Evolutionary conservation across 179 eudicot genomes (phyloP), one percentile per base, ranked within the genome.

Genomic region (Vitellaria paradoxa): DNA sequence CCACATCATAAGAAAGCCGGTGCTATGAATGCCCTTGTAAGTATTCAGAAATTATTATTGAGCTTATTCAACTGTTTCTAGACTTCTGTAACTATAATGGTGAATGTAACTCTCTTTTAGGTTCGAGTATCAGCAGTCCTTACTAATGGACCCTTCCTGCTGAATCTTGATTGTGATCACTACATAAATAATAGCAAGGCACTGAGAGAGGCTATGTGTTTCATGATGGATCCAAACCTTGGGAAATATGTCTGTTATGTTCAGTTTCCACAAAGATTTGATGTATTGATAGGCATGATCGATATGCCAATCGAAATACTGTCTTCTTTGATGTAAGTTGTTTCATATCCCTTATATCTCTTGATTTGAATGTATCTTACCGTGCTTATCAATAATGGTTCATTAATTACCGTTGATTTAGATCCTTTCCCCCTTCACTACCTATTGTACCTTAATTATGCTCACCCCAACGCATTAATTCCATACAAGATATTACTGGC

Each of bases 1-100:
- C 81, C 97, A 71, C 93, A 91, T 88, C 97, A 91, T 85, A 91
- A 91, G 86, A 90, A 91, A 78, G 97, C 97, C 62, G 93, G 97
- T 88, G 97, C 97, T 61, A 90, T 90, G 93, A 91, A 91, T 85
- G 85, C 93, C 70, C 90, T 90, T 70, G 93, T 91, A 79, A 80
- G 93, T 83, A 20, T 61, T 47, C 57, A 23, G 15, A 17, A 49
- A 40, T 63, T 17, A 49, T 12, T 49, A 20, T 7, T 9, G 30
- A 14, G 42, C 40, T 61, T 30, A 55, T 65, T 21, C 24, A 12
- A 23, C 18, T 50, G 10, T 24, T 21, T 45, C 7, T 50, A 12
- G 30, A 20, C 20, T 17, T 66, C 47, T 18, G n/a, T 14, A 56
- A 73, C 24, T 66, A 7, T 78, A 64, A 53, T 45, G 45, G 65